phyloP scores from a whole-genome alignment of 768 basidiomycete genomes.

The Leccinum disarticulatum region DNA sequence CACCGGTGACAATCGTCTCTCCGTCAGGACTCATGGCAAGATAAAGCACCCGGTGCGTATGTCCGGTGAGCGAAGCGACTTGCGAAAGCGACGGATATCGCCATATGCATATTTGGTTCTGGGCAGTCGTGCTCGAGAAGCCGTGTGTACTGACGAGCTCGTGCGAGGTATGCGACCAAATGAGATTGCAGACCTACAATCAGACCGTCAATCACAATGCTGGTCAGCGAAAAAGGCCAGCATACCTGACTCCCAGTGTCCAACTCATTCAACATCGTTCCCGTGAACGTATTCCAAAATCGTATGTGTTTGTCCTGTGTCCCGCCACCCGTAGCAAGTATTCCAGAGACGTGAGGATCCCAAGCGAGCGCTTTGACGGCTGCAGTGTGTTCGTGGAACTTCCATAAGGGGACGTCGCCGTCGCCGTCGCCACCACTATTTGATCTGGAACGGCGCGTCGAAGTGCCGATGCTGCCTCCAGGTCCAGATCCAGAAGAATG shows the following conservation, averaged over 20 bases:
- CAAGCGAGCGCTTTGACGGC: slow-evolving; percentile 98
- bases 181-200: slow-evolving; percentile 91
- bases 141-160: slow-evolving; percentile 98
- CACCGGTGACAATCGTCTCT: slow-evolving; percentile 97
- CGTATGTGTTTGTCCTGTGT: slow-evolving; percentile 99
- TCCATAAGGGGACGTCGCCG: slow-evolving; percentile 76
- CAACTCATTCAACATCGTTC: slow-evolving; percentile 79
- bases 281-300: slow-evolving; percentile 94
- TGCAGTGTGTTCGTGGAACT: slow-evolving; percentile 95
- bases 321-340: slow-evolving; percentile 93
- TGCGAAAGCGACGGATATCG: slow-evolving; percentile 91
- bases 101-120: slow-evolving; percentile 97
- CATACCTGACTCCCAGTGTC: slow-evolving; percentile 94
- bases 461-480: slow-evolving; percentile 27
- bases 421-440: slow-evolving; percentile 30
- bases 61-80: slow-evolving; percentile 92
- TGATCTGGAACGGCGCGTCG: slow-evolving; percentile 23
- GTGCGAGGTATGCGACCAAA: slow-evolving; percentile 94
- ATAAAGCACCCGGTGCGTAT: slow-evolving; percentile 92
- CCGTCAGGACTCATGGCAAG: slow-evolving; percentile 98
- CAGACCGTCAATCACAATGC: slow-evolving; percentile 9
- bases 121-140: slow-evolving; percentile 88
- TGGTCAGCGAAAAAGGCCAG: neutral
- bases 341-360: slow-evolving; percentile 91
- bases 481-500: slow-evolving; percentile 31